phyloP scores from a whole-genome alignment of 2,329 filamentous ascomycete genomes.

The Rutstroemia sydowiana region DNA sequence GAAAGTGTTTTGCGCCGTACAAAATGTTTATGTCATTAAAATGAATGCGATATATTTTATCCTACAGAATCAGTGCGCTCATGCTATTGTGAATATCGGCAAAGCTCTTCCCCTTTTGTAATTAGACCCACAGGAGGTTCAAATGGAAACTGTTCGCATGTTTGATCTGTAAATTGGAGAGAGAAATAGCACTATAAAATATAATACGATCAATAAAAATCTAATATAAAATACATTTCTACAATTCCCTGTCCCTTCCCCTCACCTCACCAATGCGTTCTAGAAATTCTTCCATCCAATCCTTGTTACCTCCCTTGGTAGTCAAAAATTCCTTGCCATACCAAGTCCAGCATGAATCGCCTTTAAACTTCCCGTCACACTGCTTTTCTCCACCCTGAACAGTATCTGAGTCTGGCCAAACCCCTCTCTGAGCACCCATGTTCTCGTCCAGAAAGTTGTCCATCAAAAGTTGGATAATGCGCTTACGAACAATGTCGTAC shows the following conservation, averaged over 20 bases:
- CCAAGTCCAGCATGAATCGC: constrained; percentile 53
- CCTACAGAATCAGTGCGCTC: no score
- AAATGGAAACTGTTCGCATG: no score
- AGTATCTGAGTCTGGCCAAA: constrained; percentile 41
- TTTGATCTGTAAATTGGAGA: no score
- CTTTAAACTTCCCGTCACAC: constrained; percentile 30
- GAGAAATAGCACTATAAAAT: no score
- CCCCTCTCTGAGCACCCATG: constrained; percentile 50
- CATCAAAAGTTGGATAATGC: constrained; percentile 50
- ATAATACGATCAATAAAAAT: background rate
- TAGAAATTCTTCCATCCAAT: constrained; percentile 25
- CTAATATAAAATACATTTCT: background rate
- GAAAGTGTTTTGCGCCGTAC: no score
- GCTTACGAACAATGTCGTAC: constrained; percentile 45
- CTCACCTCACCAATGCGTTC: constrained; percentile 17
- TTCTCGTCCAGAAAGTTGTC: constrained; percentile 61
- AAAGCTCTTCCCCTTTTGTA: no score
- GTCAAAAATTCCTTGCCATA: constrained; percentile 32
- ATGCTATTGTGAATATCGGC: no score
- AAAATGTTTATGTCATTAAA: no score
- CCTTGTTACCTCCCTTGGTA: constrained; percentile 13
- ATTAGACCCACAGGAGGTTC: no score
- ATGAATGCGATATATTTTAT: no score
- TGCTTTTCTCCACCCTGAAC: constrained; percentile 26
- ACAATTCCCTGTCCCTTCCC: constrained; percentile 18